Evolutionary conservation across 306 rosid genomes (phyloP), one percentile per base, ranked within the genome.

Genomic region (Urtica urens): DNA sequence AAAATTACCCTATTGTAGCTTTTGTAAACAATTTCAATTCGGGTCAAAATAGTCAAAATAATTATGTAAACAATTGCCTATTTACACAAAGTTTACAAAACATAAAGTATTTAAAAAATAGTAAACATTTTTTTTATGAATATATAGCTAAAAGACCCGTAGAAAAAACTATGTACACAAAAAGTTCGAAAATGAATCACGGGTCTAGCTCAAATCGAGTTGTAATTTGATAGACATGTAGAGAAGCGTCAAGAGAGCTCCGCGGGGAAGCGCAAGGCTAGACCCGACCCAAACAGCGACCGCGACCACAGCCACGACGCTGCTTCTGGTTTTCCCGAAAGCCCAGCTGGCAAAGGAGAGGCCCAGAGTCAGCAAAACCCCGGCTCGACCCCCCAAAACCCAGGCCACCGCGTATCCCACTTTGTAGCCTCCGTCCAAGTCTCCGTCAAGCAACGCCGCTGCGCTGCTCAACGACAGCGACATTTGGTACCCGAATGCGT

Each of bases 191-290:
- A 38, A 26, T 21, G 60, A 56, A 15, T 27, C 41, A 22, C 20
- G 27, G 7, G 15, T 27, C 63, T 34, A 76, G 39, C 54, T 56
- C 39, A 58, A 53, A 55, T 76, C 79, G 34, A 74, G 74, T 64
- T 86, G 96, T 10, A 81, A 74, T 69, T 78, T 86, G 50, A 81
- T 81, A 24, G 95, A 90, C 95, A 90, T 81, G 74, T 81, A 90
- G 49, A 90, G 59, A 21, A 90, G 95, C 0, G 97, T 86, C 45
- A 90, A 78, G 37, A 86, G 64, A 25, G 94, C 90, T 41, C 86
- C 96, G 58, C 77, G 96, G 2, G 96, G 88, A 41, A 80, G 51
- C 26, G 92, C 80, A 44, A 84, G 82, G 39, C 67, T 69, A 46
- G 85, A 64, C 46, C 94, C 82, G 53, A 90, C 73, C 95, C 87